These are phyloP conservation scores for Rhodotorula babjevae DNA, from an alignment of 768 basidiomycete genomes.

Conservation along the genomic window DNA sequence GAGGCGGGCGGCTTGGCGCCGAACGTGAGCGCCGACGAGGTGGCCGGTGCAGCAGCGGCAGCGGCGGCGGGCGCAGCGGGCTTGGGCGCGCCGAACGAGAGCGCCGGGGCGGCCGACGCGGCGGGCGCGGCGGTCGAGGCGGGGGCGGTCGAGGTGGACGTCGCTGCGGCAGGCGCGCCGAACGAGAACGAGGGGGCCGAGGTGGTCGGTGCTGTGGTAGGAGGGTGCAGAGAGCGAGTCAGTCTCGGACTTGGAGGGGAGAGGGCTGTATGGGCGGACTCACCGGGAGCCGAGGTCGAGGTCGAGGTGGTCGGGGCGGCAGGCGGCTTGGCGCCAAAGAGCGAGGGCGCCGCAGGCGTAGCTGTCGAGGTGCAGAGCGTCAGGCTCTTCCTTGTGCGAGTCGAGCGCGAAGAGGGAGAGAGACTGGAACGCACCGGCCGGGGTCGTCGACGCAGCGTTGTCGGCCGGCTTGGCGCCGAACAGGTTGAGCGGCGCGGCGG, in stretches of 20 bases:
- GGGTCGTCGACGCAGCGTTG: not conserved
- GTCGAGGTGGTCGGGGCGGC: not conserved
- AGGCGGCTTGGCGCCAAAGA: constrained; percentile 5
- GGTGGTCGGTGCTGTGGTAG: not conserved
- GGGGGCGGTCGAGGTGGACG: not conserved
- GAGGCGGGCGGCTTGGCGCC: constrained; percentile 2
- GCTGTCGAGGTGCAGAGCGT: not conserved
- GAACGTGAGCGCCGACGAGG: not conserved
- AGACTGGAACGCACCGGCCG: not conserved
- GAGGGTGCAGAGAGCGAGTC: not conserved
- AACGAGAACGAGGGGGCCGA: constrained; percentile 7
- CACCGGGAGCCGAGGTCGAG: not conserved
- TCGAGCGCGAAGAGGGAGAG: too few species aligned
- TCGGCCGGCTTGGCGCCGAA: constrained; percentile 1
- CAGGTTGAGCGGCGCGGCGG: not conserved
- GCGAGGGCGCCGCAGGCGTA: not conserved
- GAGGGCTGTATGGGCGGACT: not conserved
- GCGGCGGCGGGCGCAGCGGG: constrained; percentile 1
- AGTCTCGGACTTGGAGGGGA: not conserved
- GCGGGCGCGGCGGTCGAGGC: not conserved
- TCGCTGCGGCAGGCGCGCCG: constrained; percentile 13
- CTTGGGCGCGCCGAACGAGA: constrained; percentile 14
- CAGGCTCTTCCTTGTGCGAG: not conserved
- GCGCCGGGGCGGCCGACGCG: not conserved
- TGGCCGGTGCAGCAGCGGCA: not conserved